These are phyloP conservation scores for Aspergillus heteromorphus DNA, from an alignment of 495 filamentous ascomycete genomes.

Conservation along the genomic window DNA sequence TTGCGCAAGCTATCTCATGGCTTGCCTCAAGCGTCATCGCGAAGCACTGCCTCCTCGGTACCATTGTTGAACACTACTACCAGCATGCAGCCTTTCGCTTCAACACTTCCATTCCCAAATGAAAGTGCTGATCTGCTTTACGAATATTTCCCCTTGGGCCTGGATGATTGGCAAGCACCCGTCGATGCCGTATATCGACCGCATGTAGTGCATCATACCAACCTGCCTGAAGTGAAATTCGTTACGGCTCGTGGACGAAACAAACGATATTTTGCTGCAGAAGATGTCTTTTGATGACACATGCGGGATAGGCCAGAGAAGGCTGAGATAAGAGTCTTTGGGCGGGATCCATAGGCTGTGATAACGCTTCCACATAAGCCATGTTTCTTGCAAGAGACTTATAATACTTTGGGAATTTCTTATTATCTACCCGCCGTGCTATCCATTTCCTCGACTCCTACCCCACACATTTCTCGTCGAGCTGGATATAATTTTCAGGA, in stretches of 20 bases:
- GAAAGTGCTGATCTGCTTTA: slow-evolving; percentile 79
- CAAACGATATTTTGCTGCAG: slow-evolving; percentile 78
- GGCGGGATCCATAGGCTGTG: background rate
- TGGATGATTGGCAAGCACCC: slow-evolving; percentile 89
- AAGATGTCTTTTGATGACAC: slow-evolving; percentile 42
- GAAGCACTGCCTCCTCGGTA: slow-evolving; percentile 29
- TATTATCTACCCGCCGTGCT: background rate
- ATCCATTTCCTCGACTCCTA: background rate
- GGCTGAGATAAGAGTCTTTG: background rate
- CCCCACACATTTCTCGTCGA: slow-evolving; percentile 1
- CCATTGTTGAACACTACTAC: slow-evolving; percentile 37
- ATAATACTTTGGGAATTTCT: background rate
- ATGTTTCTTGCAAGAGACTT: no score
- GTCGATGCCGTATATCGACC: slow-evolving; percentile 91
- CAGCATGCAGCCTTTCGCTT: slow-evolving; percentile 33
- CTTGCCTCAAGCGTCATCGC: slow-evolving; percentile 26
- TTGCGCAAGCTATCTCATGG: slow-evolving; percentile 40
- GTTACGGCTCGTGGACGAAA: slow-evolving; percentile 62
- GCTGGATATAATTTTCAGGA: slow-evolving; percentile 2
- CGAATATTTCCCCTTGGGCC: slow-evolving; percentile 83
- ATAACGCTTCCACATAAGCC: background rate
- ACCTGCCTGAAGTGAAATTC: slow-evolving; percentile 71
- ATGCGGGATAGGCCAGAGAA: background rate
- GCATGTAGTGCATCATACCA: slow-evolving; percentile 86
- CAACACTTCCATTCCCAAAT: slow-evolving; percentile 49